Conservation (phyloP, 345 rosid species). For the Theobroma cacao region DNA sequence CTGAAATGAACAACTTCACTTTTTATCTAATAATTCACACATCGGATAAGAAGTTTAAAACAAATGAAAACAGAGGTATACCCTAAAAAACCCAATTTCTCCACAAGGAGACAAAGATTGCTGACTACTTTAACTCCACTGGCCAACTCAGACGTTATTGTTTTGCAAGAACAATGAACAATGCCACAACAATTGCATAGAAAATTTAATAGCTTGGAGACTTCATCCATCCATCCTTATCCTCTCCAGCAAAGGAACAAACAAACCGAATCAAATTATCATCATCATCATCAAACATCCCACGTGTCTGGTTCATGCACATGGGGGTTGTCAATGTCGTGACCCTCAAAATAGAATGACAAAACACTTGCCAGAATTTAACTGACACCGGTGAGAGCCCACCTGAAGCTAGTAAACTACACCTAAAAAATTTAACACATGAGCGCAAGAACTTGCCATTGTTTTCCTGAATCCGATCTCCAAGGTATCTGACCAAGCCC, state of each 20-base stretch:
- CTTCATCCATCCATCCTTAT: slow-evolving; percentile 8
- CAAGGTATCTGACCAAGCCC: too few species aligned
- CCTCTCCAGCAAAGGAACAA: neutral
- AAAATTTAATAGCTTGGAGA: too few species aligned
- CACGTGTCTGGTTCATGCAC: slow-evolving; percentile 7
- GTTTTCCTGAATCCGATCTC: neutral
- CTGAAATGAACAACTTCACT: neutral
- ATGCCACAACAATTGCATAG: neutral
- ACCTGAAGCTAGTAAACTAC: neutral
- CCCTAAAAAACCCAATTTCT: neutral
- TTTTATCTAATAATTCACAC: neutral
- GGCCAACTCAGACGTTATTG: slow-evolving; percentile 5
- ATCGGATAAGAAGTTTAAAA: neutral
- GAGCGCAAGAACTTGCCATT: neutral
- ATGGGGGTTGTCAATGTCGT: neutral
- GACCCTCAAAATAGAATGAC: neutral
- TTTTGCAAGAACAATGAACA: neutral
- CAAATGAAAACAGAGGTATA: too few species aligned
- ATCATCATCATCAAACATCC: neutral
- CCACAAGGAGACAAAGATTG: slow-evolving; percentile 2
- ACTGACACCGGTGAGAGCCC: neutral
- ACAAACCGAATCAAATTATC: neutral
- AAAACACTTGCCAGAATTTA: neutral
- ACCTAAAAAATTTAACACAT: neutral
- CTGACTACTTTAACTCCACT: neutral